phyloP scores from a whole-genome alignment of 139 green algal genomes.

The Astrephomene gubernaculifera region DNA sequence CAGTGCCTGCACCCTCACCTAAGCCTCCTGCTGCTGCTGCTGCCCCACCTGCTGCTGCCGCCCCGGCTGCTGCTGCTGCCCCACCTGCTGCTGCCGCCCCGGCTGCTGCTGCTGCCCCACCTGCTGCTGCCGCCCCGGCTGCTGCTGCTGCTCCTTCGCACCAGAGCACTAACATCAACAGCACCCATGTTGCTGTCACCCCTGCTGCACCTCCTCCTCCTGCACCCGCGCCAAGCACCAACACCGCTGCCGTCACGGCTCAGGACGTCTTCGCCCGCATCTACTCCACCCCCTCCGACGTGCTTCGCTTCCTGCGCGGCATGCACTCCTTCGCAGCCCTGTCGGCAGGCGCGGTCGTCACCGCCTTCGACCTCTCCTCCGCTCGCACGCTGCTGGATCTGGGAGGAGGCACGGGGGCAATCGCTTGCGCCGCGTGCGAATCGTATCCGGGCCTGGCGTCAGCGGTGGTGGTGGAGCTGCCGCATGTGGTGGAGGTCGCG shows the following conservation, averaged over 20 bases:
- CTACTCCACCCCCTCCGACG: conserved; percentile 33
- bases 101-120: no score
- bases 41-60: no score
- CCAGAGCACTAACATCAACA: no score
- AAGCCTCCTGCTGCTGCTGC: no score
- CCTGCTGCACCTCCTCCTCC: no score
- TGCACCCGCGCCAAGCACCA: no score
- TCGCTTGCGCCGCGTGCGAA: conserved; percentile 18
- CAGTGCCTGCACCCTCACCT: no score
- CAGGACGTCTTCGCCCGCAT: conserved; percentile 51
- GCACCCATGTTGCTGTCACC: no score
- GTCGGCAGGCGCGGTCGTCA: conserved; percentile 38
- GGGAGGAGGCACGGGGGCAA: conserved; percentile 53
- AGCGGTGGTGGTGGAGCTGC: conserved; percentile 56
- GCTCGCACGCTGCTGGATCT: conserved; percentile 43
- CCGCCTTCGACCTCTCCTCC: conserved; percentile 54
- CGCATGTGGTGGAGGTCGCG: conserved; percentile 36
- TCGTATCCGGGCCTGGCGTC: conserved; percentile 38
- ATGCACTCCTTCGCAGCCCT: conserved; percentile 55
- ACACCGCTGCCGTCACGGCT: conserved; percentile 5
- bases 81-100: no score
- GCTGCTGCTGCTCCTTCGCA: no score
- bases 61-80: no score
- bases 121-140: no score
- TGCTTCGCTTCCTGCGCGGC: conserved; percentile 59